Base-by-base conservation (phyloP, 106 monocot genomes). In the Acorus gramineus region DNA sequence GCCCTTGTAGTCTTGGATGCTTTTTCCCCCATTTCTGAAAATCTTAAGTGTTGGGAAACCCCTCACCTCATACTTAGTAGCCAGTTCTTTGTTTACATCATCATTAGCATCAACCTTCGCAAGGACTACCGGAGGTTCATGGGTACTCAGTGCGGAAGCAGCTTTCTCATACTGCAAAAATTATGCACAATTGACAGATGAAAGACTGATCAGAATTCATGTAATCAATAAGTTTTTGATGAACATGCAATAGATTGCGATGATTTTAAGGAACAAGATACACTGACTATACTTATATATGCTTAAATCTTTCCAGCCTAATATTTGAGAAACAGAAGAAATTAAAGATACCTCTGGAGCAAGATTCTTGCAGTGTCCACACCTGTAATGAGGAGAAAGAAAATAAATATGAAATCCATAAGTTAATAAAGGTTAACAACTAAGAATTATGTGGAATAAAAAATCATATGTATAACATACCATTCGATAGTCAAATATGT, bases 31-130 rank as follows among this genome's bases (percentile, higher is more conserved):
- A 71, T 90, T 85, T 66, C 72, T 91, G 9, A 96, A 53, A 48
- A 96, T 91, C 72, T 96, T 96, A 61, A 96, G 58, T 6, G 91
- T 96, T 3, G 96, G 96, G 60, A 77, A 96, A 45, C 96, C 96
- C 8, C 51, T 61, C 46, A 96, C 68, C 46, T 83, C 87, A 66
- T 83, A 85, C 60, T 80, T 69, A 42, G 80, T 62, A 56, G 85
- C 85, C 68, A 96, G 72, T 6, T 80, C 85, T 64, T 75, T 84
- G 77, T 96, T 96, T 28, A 46, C 12, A 57, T 83, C 80, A 0
- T 87, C 91, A 69, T 83, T 79, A 53, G 82, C 82, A 68, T 96
- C 83, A 58, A 96, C 80, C 69, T 96, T 96, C 13, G 90, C 87
- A 64, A 96, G 87, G 77, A 87, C 84, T 49, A 96, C 62, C 2